A percentile compares a stretch with the other conserved stretches of the same genome.
Evolutionary conservation across 148 eudicot genomes (phyloP).

Genomic region (Rhododendron henanense): DNA sequence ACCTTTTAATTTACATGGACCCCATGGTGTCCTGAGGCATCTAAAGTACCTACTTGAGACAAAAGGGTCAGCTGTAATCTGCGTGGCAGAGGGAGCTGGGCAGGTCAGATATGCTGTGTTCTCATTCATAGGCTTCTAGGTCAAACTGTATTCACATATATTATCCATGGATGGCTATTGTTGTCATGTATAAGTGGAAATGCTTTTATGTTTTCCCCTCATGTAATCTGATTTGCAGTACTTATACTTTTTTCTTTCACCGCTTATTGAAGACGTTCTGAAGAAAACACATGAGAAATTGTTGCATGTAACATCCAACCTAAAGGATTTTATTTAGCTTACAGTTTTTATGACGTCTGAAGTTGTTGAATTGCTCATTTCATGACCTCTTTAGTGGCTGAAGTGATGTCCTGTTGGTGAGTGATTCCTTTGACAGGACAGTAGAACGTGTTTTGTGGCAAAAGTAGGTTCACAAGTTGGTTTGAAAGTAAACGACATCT

Average conservation of each 20-base stretch:
- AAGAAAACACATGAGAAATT: background rate
- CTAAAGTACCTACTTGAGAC: constrained; percentile 74
- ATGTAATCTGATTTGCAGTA: background rate
- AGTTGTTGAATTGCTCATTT: background rate
- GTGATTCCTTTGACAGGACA: background rate
- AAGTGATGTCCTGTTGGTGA: background rate
- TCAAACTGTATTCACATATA: background rate
- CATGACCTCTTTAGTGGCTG: background rate
- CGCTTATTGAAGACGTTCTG: background rate
- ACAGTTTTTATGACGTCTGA: background rate
- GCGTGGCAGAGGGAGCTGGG: constrained; percentile 99
- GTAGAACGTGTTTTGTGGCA: background rate
- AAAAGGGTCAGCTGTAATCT: constrained; percentile 94
- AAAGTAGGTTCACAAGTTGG: background rate
- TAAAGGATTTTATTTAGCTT: background rate
- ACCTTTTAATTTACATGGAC: constrained; percentile 82
- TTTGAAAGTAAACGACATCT: background rate
- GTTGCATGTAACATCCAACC: background rate
- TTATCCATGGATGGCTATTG: background rate
- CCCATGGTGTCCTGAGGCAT: constrained; percentile 89
- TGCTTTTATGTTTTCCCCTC: background rate
- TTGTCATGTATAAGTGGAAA: background rate
- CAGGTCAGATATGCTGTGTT: constrained; percentile 50
- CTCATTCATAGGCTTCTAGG: background rate
- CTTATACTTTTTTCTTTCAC: background rate